A percentile compares a stretch with the other conserved stretches of the same genome.
Evolutionary conservation across 495 filamentous ascomycete genomes (phyloP).

Genomic region (Apiosordaria backusii): DNA sequence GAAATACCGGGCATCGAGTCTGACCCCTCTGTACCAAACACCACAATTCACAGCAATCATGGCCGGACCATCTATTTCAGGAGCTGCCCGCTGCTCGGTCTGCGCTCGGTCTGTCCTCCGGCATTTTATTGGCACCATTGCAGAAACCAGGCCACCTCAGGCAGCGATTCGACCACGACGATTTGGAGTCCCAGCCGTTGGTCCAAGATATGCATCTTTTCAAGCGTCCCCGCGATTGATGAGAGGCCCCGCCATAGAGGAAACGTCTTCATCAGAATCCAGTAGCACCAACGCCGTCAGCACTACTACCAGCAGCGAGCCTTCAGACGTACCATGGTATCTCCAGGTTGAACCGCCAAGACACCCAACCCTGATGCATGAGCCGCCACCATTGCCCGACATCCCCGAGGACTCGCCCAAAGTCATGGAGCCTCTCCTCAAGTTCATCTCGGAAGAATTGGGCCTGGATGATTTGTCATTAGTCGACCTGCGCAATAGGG

Average conservation of each 20-base stretch:
- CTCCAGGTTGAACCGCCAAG: constrained; percentile 63
- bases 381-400: constrained; percentile 67
- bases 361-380: constrained; percentile 50
- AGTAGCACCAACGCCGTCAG: not conserved
- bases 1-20: too few relatives aligned
- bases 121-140: constrained; percentile 20
- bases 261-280: not conserved
- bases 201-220: constrained; percentile 26
- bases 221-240: constrained; percentile 16
- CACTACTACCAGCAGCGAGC: not conserved
- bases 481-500: constrained; percentile 75
- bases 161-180: constrained; percentile 1
- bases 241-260: constrained; percentile 23
- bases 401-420: constrained; percentile 71
- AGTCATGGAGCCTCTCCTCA: constrained; percentile 67
- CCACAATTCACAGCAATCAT: not conserved
- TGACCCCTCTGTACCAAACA: not conserved
- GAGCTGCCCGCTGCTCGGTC: constrained; percentile 28
- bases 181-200: constrained; percentile 2
- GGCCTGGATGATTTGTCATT: constrained; percentile 76
- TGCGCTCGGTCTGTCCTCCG: constrained; percentile 29
- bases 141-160: constrained; percentile 11
- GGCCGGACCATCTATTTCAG: constrained; percentile 2
- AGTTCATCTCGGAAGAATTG: constrained; percentile 73
- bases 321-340: constrained; percentile 68